phyloP scores from a whole-genome alignment of 306 rosid species.

The Arachis hypogaea region DNA sequence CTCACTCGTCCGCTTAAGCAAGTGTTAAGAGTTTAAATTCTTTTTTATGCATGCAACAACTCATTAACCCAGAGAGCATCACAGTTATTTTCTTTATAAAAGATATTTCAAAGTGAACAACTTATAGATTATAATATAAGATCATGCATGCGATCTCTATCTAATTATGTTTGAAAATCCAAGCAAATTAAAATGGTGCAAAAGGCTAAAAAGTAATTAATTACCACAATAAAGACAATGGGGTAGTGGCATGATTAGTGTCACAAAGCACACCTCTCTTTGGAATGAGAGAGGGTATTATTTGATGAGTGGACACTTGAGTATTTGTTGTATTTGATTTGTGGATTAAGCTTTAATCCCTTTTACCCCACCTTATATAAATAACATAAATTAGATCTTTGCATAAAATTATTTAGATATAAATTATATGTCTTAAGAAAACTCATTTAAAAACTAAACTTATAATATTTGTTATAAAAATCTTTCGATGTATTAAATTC shows the following conservation, averaged over 20 bases:
- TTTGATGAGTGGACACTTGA: constrained; percentile 55
- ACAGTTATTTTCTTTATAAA: no score
- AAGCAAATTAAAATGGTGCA: constrained; percentile 13
- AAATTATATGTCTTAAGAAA: no score
- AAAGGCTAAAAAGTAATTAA: constrained; percentile 12
- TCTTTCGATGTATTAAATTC: no score
- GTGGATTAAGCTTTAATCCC: constrained; percentile 21
- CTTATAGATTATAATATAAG: background rate
- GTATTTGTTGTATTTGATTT: constrained; percentile 47
- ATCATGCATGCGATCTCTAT: background rate
- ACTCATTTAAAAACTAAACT: no score
- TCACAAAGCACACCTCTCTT: constrained; percentile 52
- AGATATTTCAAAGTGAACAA: no score
- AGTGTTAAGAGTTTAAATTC: no score
- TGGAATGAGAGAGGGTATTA: constrained; percentile 39
- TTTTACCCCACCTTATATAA: background rate
- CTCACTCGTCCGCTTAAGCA: no score
- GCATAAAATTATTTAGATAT: no score
- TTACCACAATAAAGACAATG: constrained; percentile 60
- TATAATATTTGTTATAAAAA: no score
- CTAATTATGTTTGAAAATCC: constrained; percentile 21
- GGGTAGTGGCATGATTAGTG: constrained; percentile 47
- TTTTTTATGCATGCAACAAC: no score
- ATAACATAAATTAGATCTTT: no score
- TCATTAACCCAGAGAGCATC: no score